Percentiles rank a stretch among this genome's conserved stretches.
phyloP scores from a whole-genome alignment of 148 eudicot genomes.

The Dysphania ambrosioides region DNA sequence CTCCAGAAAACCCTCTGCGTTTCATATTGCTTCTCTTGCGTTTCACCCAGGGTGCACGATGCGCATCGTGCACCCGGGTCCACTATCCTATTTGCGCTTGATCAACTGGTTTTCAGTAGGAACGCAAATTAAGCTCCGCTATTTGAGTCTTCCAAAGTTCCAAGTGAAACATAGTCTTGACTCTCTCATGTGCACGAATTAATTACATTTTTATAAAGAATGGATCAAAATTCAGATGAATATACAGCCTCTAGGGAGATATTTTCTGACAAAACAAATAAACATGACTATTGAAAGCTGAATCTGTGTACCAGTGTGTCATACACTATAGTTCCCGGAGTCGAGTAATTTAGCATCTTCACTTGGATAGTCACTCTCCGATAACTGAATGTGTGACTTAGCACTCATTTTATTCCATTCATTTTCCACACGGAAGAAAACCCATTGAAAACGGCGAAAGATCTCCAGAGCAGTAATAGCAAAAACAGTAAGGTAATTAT shows the following conservation, averaged over 20 bases:
- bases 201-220: constrained; percentile 4
- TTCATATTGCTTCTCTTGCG: too few relatives aligned
- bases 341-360: constrained; percentile 68
- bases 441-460: constrained; percentile 90
- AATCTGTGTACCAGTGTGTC: constrained; percentile 10
- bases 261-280: not conserved
- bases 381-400: constrained; percentile 50
- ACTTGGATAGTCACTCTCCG: constrained; percentile 42
- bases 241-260: constrained; percentile 12
- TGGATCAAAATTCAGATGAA: constrained; percentile 16
- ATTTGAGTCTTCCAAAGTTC: too few relatives aligned
- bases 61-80: too few relatives aligned
- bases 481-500: constrained; percentile 77
- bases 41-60: too few relatives aligned
- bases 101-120: too few relatives aligned
- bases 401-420: constrained; percentile 85
- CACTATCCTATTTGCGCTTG: too few relatives aligned
- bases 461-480: constrained; percentile 80
- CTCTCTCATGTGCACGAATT: not conserved
- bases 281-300: not conserved
- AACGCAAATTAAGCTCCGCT: too few relatives aligned
- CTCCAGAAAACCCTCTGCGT: too few relatives aligned
- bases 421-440: constrained; percentile 88
- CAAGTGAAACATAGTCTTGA: not conserved
- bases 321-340: constrained; percentile 58